A percentile compares a stretch with the other conserved stretches of the same genome.
These are phyloP conservation scores for Lanmaoa pseudosensibilis DNA, from an alignment of 768 basidiomycete species.

Conservation along the genomic window DNA sequence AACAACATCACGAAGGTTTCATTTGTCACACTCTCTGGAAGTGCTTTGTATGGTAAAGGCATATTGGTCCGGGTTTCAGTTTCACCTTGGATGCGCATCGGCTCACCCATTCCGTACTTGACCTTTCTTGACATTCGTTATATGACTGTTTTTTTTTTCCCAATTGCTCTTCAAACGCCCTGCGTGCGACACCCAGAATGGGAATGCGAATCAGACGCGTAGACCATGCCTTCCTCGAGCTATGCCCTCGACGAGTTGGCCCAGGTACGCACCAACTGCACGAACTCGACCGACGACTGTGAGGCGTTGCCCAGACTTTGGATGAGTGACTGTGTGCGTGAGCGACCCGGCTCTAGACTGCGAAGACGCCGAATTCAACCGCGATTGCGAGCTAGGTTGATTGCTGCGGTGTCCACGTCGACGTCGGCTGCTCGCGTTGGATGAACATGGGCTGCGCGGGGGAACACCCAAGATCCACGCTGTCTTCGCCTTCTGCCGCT, in stretches of 20 bases:
- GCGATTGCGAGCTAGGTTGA: slow-evolving; percentile 36
- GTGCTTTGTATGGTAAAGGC: too few relatives aligned
- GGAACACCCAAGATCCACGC: slow-evolving; percentile 55
- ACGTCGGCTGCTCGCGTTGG: slow-evolving; percentile 37
- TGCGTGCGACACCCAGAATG: too few relatives aligned
- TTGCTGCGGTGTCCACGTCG: slow-evolving; percentile 35
- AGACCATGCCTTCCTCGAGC: slow-evolving; percentile 52
- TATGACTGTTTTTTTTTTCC: too few relatives aligned
- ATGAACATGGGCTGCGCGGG: slow-evolving; percentile 51
- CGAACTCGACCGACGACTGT: slow-evolving; percentile 58
- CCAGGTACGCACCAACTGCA: slow-evolving; percentile 49
- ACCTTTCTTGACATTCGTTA: too few relatives aligned
- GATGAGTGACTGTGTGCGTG: slow-evolving; percentile 64
- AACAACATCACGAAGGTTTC: too few relatives aligned
- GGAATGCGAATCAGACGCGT: slow-evolving; percentile 36
- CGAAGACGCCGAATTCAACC: slow-evolving; percentile 31
- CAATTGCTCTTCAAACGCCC: too few relatives aligned
- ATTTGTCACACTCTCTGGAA: too few relatives aligned
- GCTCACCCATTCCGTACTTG: too few relatives aligned
- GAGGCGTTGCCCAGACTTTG: slow-evolving; percentile 63
- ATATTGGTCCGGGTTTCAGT: too few relatives aligned
- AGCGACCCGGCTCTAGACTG: slow-evolving; percentile 52
- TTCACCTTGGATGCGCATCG: too few relatives aligned
- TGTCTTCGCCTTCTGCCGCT: slow-evolving; percentile 63
- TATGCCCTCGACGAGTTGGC: slow-evolving; percentile 66